Conservation (phyloP, 768 basidiomycete species). For the Lactarius psammicola region DNA sequence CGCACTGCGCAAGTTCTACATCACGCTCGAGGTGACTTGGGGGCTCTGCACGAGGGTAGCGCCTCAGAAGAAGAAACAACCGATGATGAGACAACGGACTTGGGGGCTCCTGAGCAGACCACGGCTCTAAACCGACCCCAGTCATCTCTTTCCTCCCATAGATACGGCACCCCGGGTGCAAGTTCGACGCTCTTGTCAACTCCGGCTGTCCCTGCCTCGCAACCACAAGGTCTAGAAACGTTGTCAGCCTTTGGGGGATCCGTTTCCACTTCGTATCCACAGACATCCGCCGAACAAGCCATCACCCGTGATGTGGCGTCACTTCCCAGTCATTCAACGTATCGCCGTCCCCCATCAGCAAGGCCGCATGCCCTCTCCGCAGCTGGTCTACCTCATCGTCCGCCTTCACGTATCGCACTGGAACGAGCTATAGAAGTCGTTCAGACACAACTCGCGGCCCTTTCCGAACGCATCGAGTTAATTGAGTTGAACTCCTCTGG, state of each 20-base stretch:
- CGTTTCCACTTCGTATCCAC: conserved; percentile 38
- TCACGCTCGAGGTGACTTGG: conserved; percentile 17
- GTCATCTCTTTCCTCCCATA: conserved; percentile 74
- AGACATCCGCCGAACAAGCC: conserved; percentile 34
- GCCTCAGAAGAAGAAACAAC: conserved; percentile 27
- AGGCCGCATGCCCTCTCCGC: conserved; percentile 28
- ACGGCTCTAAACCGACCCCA: conserved; percentile 51
- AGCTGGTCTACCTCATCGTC: conserved; percentile 36
- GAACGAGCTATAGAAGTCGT: conserved; percentile 78
- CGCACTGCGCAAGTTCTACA: conserved; percentile 20
- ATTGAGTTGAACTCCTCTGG: conserved; percentile 47
- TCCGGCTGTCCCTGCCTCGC: conserved; percentile 55
- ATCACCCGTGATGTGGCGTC: conserved; percentile 12
- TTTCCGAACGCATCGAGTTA: conserved; percentile 62
- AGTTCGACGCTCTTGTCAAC: conserved; percentile 58
- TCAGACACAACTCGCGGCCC: conserved; percentile 77
- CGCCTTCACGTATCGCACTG: conserved; percentile 52
- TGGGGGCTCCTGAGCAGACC: conserved; percentile 30
- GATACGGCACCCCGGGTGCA: conserved; percentile 75
- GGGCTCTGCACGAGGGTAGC: conserved; percentile 29
- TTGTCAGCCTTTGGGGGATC: conserved; percentile 67
- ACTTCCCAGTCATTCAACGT: neutral
- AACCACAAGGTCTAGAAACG: conserved; percentile 68
- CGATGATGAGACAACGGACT: conserved; percentile 27
- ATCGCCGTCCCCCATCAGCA: conserved; percentile 26